Conservation (phyloP, 768 basidiomycete species). For the Lactarius sanguifluus region DNA sequence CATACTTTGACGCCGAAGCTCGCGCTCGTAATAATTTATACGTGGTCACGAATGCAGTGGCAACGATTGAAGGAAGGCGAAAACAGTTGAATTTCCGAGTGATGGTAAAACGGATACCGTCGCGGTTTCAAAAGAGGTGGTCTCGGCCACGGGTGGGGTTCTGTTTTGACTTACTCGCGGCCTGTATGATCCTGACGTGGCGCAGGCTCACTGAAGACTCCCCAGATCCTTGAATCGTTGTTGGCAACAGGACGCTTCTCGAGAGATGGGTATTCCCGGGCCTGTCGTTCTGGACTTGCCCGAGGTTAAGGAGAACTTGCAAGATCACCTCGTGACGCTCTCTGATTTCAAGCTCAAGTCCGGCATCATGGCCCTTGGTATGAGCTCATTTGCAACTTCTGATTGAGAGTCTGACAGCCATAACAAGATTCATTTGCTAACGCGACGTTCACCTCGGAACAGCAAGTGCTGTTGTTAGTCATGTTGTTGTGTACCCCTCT, state of each 20-base stretch:
- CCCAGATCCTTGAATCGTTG: slow-evolving; percentile 29
- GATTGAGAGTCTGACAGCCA: slow-evolving; percentile 1
- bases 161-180: neutral
- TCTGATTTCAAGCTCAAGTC: slow-evolving; percentile 26
- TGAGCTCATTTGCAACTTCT: neutral
- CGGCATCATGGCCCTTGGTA: slow-evolving; percentile 26
- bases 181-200: neutral
- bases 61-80: slow-evolving; percentile 19
- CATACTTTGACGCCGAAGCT: slow-evolving; percentile 23
- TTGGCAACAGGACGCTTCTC: slow-evolving; percentile 24
- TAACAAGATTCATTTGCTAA: slow-evolving; percentile 21
- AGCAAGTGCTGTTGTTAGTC: slow-evolving; percentile 23
- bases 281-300: slow-evolving; percentile 29
- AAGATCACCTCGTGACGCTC: slow-evolving; percentile 28
- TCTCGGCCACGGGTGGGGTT: slow-evolving; percentile 22
- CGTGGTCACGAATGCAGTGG: slow-evolving; percentile 24
- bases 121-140: slow-evolving; percentile 21
- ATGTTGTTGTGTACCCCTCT: neutral
- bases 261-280: slow-evolving; percentile 25
- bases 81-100: slow-evolving; percentile 22
- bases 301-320: slow-evolving; percentile 28
- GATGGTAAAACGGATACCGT: slow-evolving; percentile 22
- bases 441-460: slow-evolving; percentile 21
- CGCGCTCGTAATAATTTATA: slow-evolving; percentile 18
- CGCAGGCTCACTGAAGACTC: slow-evolving; percentile 27